phyloP scores from a whole-genome alignment of 495 filamentous ascomycete genomes.

The Neurospora tetrasperma region DNA sequence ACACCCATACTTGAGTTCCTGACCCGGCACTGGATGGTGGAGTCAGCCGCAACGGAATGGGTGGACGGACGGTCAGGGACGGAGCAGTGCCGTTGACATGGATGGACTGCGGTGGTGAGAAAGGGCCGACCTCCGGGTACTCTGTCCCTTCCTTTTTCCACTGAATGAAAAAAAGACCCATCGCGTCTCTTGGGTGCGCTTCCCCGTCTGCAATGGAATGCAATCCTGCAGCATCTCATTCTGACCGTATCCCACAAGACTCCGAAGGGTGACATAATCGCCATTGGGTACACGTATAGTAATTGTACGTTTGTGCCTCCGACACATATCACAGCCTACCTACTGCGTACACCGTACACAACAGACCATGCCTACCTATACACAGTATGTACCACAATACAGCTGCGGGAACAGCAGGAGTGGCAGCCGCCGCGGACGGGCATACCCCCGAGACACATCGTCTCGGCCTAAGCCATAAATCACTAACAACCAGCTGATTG shows the following conservation, averaged over 20 bases:
- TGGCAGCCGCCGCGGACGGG: neutral
- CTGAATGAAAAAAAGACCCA: neutral
- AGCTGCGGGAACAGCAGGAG: neutral
- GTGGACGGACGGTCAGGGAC: neutral
- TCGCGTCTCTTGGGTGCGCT: neutral
- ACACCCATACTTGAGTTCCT: neutral
- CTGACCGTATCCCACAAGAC: neutral
- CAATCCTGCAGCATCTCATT: neutral
- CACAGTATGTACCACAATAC: neutral
- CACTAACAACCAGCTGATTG: neutral
- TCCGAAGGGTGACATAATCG: neutral
- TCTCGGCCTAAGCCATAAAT: neutral
- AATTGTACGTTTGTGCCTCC: neutral
- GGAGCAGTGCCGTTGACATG: neutral
- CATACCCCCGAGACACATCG: neutral
- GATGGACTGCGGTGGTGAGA: neutral
- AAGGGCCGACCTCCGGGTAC: neutral
- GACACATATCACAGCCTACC: neutral
- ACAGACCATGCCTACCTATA: neutral
- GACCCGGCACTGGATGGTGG: neutral
- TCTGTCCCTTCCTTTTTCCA: neutral
- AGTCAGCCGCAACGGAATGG: neutral
- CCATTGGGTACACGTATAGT: neutral
- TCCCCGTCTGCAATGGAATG: neutral
- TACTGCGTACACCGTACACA: neutral